Conservation (phyloP, 371 early-diverging fungal genomes). For the Amoeboradix gromovi region DNA sequence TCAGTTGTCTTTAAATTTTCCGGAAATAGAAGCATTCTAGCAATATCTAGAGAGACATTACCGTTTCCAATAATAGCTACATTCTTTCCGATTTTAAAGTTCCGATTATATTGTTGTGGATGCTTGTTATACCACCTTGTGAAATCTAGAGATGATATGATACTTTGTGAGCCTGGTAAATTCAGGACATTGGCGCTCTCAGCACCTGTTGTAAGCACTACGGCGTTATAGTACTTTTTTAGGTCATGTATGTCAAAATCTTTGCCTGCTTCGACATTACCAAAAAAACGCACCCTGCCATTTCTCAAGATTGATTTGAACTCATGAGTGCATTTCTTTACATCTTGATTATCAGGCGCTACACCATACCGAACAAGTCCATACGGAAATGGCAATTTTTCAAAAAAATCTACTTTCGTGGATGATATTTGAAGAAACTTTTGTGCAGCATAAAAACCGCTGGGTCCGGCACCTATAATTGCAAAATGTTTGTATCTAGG, state of each 20-base stretch:
- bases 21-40: constrained; percentile 51
- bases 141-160: constrained; percentile 36
- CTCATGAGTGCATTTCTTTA: constrained; percentile 29
- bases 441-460: constrained; percentile 73
- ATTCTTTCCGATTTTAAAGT: constrained; percentile 21
- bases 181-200: constrained; percentile 33
- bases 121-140: constrained; percentile 84
- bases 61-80: constrained; percentile 75
- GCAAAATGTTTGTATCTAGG: too few relatives aligned
- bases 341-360: constrained; percentile 94
- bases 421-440: constrained; percentile 20
- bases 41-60: constrained; percentile 80
- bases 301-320: constrained; percentile 33
- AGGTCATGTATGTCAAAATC: constrained; percentile 26
- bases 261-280: constrained; percentile 27
- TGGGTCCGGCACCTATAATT: constrained; percentile 56
- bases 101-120: constrained; percentile 23
- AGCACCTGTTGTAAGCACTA: constrained; percentile 66
- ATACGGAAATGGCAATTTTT: constrained; percentile 47
- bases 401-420: constrained; percentile 46
- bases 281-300: constrained; percentile 44
- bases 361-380: constrained; percentile 85
- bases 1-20: constrained; percentile 53
- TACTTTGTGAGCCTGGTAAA: constrained; percentile 28
- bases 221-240: constrained; percentile 32